Conservation (phyloP, 2,329 filamentous ascomycete genomes). For the Sphaerulina musiva region DNA sequence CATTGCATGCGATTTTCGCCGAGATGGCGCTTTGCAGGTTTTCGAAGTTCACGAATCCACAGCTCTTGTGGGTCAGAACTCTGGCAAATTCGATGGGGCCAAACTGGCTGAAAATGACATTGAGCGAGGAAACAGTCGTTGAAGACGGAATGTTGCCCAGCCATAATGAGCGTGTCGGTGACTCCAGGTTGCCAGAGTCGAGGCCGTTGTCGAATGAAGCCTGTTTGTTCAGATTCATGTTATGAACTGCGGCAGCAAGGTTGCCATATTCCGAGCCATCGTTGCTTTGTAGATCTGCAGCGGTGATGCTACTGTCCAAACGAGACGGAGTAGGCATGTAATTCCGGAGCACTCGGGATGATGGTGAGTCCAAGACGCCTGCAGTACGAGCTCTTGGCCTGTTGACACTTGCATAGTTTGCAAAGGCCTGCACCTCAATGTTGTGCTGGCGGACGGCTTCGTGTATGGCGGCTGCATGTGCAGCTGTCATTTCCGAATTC, state of each 20-base stretch:
- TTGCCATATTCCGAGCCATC: constrained; percentile 75
- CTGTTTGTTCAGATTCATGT: constrained; percentile 66
- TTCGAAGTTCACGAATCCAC: constrained; percentile 97
- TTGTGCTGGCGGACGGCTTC: constrained; percentile 85
- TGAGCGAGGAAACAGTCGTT: constrained; percentile 88
- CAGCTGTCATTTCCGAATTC: constrained; percentile 51
- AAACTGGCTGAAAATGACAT: constrained; percentile 91
- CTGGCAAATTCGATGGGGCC: constrained; percentile 85
- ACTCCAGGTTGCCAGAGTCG: constrained; percentile 57
- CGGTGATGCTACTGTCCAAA: constrained; percentile 68
- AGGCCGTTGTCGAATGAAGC: constrained; percentile 61
- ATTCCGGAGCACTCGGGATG: constrained; percentile 56
- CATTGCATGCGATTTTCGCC: constrained; percentile 81
- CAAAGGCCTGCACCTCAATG: constrained; percentile 85
- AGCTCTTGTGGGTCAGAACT: constrained; percentile 97
- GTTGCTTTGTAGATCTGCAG: constrained; percentile 65
- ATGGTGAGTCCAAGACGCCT: constrained; percentile 76
- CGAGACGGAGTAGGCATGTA: constrained; percentile 72
- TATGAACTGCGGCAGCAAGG: constrained; percentile 73
- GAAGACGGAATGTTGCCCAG: constrained; percentile 95
- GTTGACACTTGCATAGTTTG: constrained; percentile 71
- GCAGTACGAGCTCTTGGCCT: constrained; percentile 86
- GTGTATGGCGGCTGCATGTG: constrained; percentile 53
- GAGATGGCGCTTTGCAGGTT: constrained; percentile 82
- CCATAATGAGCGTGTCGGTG: constrained; percentile 89